Evolutionary conservation across 1,284 basidiomycete species (phyloP).

Genomic region (Puccinia horiana): DNA sequence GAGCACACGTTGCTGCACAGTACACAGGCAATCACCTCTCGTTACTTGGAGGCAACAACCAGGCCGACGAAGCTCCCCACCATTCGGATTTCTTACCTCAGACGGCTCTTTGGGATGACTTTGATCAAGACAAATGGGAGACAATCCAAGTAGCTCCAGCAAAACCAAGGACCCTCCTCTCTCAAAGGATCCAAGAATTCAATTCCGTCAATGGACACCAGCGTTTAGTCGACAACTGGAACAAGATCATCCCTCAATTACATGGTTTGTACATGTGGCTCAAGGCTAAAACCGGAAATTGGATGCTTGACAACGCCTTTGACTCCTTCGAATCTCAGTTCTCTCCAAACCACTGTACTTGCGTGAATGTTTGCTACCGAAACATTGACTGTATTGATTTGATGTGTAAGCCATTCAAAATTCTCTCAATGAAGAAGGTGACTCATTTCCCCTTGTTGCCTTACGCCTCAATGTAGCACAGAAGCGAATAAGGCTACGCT

Average conservation of each 20-base stretch:
- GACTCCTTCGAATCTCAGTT: background rate
- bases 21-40: too few relatives aligned
- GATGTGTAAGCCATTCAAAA: constrained; percentile 9
- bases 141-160: background rate
- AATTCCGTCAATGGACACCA: background rate
- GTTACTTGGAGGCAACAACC: too few relatives aligned
- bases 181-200: background rate
- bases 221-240: background rate
- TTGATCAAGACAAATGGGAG: background rate
- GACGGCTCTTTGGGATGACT: background rate
- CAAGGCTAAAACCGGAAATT: constrained; percentile 4
- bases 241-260: background rate
- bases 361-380: background rate
- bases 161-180: background rate
- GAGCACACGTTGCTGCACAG: background rate
- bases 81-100: background rate
- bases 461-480: too few relatives aligned
- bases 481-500: background rate
- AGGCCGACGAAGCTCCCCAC: background rate
- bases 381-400: background rate
- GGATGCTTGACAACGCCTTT: background rate
- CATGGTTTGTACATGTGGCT: constrained; percentile 8
- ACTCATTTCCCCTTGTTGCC: too few relatives aligned
- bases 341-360: too few relatives aligned
- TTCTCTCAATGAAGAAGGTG: too few relatives aligned